A percentile compares a stretch with the other conserved stretches of the same genome.
These are phyloP conservation scores for Neurospora sp. DNA, from an alignment of 495 filamentous ascomycete species.

Conservation along the genomic window DNA sequence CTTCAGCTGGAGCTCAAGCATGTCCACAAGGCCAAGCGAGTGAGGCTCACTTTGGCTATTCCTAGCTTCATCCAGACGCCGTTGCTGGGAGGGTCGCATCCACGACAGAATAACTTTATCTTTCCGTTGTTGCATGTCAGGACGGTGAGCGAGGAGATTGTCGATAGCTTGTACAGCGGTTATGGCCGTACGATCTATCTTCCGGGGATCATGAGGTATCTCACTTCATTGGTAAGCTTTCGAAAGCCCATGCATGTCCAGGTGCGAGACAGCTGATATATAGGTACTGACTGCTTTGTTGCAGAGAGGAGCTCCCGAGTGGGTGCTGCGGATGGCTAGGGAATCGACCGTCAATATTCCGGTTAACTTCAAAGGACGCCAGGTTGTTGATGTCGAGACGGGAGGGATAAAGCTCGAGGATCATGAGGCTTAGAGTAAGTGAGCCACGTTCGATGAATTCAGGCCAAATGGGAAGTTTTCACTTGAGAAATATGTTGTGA, in stretches of 20 bases:
- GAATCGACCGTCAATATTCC: not conserved
- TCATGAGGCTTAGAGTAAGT: not conserved
- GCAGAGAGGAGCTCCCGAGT: not conserved
- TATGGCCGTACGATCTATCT: conserved; percentile 23
- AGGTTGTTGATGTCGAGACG: not conserved
- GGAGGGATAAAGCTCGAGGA: not conserved
- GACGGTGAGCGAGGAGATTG: conserved; percentile 26
- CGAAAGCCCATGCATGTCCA: not conserved
- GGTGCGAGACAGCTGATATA: not conserved
- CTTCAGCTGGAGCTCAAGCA: conserved; percentile 14
- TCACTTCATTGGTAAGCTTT: conserved; percentile 25
- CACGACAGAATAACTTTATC: conserved; percentile 20
- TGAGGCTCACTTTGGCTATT: conserved; percentile 21
- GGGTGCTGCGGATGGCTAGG: not conserved
- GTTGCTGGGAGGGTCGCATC: conserved; percentile 19
- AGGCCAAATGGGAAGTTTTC: too few species aligned
- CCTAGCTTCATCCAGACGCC: conserved; percentile 29
- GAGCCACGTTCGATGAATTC: too few species aligned
- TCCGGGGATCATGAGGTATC: conserved; percentile 22
- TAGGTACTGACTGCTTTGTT: not conserved
- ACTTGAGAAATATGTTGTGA: too few species aligned
- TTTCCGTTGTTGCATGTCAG: conserved; percentile 28
- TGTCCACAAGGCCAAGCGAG: conserved; percentile 18
- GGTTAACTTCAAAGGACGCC: not conserved
- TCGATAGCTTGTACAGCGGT: conserved; percentile 22